These are phyloP conservation scores for Dryas octopetala DNA, from an alignment of 306 rosid species.

Conservation along the genomic window DNA sequence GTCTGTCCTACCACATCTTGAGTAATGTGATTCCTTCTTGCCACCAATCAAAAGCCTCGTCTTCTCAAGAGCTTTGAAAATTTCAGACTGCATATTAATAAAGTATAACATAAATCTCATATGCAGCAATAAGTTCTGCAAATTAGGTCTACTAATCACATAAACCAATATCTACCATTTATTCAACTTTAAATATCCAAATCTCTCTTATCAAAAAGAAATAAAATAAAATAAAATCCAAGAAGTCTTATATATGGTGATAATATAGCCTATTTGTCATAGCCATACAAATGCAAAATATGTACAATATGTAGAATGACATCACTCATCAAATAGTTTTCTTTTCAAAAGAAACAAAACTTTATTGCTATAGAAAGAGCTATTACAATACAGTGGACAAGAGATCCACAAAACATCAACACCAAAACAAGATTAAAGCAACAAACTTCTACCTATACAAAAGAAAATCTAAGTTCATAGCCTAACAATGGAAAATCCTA, in stretches of 20 bases:
- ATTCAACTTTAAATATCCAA: neutral
- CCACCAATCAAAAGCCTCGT: slow-evolving; percentile 73
- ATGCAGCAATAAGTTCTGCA: neutral
- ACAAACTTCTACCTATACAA: too few species aligned
- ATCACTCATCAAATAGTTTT: neutral
- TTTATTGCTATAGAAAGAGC: too few species aligned
- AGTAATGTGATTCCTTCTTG: slow-evolving; percentile 81
- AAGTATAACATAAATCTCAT: neutral
- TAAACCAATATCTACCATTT: neutral
- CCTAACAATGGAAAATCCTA: too few species aligned
- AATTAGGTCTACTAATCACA: neutral
- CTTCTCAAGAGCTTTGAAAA: slow-evolving; percentile 74
- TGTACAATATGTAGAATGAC: neutral
- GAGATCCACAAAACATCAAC: too few species aligned
- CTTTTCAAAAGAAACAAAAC: too few species aligned
- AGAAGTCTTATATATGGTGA: neutral
- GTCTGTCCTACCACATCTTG: slow-evolving; percentile 98
- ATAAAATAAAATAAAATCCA: too few species aligned
- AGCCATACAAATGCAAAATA: neutral
- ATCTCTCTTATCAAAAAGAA: too few species aligned
- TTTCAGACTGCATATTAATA: slow-evolving; percentile 64
- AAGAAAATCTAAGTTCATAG: too few species aligned
- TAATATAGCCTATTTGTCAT: neutral
- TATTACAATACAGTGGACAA: too few species aligned
- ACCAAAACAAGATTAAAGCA: too few species aligned